Percentiles rank a stretch among this genome's conserved stretches.
Conservation (phyloP, 306 rosid genomes). For the Senna tora region DNA sequence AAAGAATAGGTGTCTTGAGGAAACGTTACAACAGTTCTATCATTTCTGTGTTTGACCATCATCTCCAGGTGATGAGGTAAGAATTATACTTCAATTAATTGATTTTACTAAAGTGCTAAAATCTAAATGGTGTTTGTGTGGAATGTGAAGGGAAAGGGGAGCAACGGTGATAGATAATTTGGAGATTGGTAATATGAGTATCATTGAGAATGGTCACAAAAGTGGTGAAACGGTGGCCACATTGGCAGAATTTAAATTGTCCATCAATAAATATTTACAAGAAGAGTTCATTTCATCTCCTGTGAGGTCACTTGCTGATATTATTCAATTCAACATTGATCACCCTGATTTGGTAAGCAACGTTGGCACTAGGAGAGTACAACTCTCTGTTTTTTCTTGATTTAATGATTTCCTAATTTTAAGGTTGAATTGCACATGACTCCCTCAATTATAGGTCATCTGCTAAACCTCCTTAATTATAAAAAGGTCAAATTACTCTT, state of each 20-base stretch:
- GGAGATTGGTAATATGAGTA: constrained; percentile 51
- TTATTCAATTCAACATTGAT: constrained; percentile 58
- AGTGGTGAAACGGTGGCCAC: constrained; percentile 47
- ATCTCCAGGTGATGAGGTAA: constrained; percentile 52
- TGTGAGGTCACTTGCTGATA: constrained; percentile 54
- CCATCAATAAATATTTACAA: constrained; percentile 49
- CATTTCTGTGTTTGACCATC: constrained; percentile 51
- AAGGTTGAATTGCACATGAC: no score
- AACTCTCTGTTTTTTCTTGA: no score
- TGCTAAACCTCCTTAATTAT: no score
- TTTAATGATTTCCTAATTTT: no score
- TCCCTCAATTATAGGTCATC: no score
- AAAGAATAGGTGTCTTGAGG: constrained; percentile 69
- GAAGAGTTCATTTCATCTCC: constrained; percentile 59
- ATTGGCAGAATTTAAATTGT: constrained; percentile 54
- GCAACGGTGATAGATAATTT: constrained; percentile 66
- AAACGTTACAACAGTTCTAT: constrained; percentile 41
- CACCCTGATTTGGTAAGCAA: constrained; percentile 49
- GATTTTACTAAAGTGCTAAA: no score
- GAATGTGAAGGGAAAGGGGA: constrained; percentile 54
- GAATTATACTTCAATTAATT: no score
- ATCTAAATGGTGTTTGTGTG: no score
- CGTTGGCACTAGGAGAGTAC: no score
- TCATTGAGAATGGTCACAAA: constrained; percentile 31
- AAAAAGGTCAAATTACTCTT: no score